Evolutionary conservation across 805 yeast genomes (phyloP).

Genomic region (Saccharomycopsis fibuligera): DNA sequence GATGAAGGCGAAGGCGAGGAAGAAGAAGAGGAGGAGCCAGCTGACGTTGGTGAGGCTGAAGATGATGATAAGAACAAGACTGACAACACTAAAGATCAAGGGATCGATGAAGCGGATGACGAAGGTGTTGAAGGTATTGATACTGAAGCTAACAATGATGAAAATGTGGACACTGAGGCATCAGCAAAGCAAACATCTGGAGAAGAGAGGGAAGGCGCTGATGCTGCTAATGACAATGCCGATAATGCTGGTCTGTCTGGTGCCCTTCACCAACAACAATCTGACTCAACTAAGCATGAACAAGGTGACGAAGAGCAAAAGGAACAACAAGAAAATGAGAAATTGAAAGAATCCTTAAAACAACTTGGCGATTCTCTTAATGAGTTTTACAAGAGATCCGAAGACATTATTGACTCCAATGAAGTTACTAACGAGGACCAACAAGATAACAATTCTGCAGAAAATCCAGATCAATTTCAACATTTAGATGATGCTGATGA

Average conservation of each 20-base stretch:
- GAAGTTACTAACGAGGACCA: constrained; percentile 35
- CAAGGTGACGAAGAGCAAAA: constrained; percentile 38
- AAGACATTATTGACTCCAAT: constrained; percentile 48
- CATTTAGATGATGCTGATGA: constrained; percentile 76
- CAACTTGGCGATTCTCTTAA: constrained; percentile 88
- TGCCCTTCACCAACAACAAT: constrained; percentile 8
- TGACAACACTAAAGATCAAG: constrained; percentile 35
- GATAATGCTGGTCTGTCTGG: constrained; percentile 17
- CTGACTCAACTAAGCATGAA: constrained; percentile 25
- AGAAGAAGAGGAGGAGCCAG: constrained; percentile 29
- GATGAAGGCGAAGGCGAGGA: constrained; percentile 26
- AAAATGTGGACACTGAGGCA: constrained; percentile 48
- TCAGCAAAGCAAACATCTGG: constrained; percentile 57
- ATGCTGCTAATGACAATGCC: constrained; percentile 47
- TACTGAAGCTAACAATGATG: constrained; percentile 40
- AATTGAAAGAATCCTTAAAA: constrained; percentile 70
- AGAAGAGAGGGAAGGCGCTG: constrained; percentile 57
- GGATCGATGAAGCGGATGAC: constrained; percentile 36
- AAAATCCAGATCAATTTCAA: constrained; percentile 79
- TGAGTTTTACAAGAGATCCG: constrained; percentile 84
- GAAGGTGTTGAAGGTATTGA: constrained; percentile 48
- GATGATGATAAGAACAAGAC: constrained; percentile 29
- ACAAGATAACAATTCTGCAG: constrained; percentile 48
- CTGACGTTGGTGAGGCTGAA: constrained; percentile 28
- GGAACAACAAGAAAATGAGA: constrained; percentile 40